These are phyloP conservation scores for Phoma sp. DNA, from an alignment of 2,329 filamentous ascomycete species.

Conservation along the genomic window DNA sequence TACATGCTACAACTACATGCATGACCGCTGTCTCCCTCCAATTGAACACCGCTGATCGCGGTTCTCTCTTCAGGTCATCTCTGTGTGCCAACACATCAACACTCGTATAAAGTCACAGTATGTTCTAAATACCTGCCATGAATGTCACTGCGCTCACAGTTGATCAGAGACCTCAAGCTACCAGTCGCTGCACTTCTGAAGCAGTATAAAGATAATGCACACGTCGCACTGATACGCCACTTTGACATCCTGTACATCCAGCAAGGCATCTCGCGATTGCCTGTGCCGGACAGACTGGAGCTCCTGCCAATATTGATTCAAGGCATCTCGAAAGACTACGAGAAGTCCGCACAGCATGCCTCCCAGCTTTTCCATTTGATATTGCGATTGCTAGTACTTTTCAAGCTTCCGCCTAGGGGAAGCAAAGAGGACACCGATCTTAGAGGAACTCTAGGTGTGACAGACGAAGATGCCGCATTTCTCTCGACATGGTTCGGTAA, in stretches of 20 bases:
- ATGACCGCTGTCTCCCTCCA: not conserved
- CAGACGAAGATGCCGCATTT: constrained; percentile 73
- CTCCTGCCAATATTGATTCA: constrained; percentile 73
- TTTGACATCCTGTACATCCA: constrained; percentile 90
- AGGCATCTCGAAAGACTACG: constrained; percentile 67
- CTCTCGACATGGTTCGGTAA: constrained; percentile 78
- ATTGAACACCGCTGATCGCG: constrained; percentile 41
- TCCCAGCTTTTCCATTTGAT: constrained; percentile 82
- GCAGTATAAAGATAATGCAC: constrained; percentile 79
- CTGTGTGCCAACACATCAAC: constrained; percentile 74
- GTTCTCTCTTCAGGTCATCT: constrained; percentile 59
- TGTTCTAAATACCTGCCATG: constrained; percentile 18
- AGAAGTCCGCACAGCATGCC: constrained; percentile 60
- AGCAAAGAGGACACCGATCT: constrained; percentile 77
- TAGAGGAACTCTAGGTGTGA: constrained; percentile 69
- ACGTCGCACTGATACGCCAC: constrained; percentile 78
- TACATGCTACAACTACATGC: not conserved
- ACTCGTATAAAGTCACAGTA: constrained; percentile 64
- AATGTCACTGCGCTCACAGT: constrained; percentile 17
- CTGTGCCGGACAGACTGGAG: constrained; percentile 67
- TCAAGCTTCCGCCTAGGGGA: constrained; percentile 75
- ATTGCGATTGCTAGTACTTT: constrained; percentile 73
- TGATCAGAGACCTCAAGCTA: constrained; percentile 66
- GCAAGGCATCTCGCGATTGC: constrained; percentile 73
- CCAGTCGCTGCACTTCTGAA: constrained; percentile 84